Base-by-base conservation (phyloP, 176 grass and related monocot species). In the Oryza coarctata region DNA sequence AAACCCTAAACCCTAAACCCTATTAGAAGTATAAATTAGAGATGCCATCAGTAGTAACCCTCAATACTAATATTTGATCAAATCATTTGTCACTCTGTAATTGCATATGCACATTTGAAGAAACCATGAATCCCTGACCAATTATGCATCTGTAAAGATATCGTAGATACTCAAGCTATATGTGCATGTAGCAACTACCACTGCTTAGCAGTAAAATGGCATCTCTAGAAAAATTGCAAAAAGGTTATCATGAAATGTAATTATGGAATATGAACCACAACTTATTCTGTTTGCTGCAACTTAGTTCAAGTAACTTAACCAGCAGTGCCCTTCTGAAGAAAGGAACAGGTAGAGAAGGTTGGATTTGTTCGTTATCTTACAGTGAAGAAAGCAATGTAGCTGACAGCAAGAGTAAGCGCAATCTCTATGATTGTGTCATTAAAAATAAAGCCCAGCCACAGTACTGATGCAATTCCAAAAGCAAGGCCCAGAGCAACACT, bases 391-490 rank as follows among this genome's bases (percentile, higher is more conserved):
- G 95, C 90, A 87, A 98, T 85, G 82, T 98, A 98, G 87, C 95
- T 98, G 86, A 98, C 90, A 90, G 90, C 95, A 75, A 98, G 72
- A 81, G 95, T 98, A 64, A 95, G 87, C 23, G 92, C 7, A 83
- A 98, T 98, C 76, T 98, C 95, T 84, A 98, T 98, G 81, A 98
- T 89, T 65, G 92, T 91, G 68, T 98, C 95, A 33, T 98, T 95
- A 78, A 93, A 95, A 77, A 98, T 98, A 86, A 95, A 98, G 38
- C 92, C 92, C 75, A 98, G 82, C 95, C 95, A 98, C 41, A 98
- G 34, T 67, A 98, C 88, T 83, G 95, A 98, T 65, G 62, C 84
- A 77, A 95, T 86, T 85, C 95, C 95, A 86, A 98, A 95, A 20
- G 92, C 90, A 79, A 98, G 84, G 72, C 95, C 95, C 60, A 94